These are phyloP conservation scores for Citropsis articulata DNA, from an alignment of 345 rosid genomes.

Conservation along the genomic window DNA sequence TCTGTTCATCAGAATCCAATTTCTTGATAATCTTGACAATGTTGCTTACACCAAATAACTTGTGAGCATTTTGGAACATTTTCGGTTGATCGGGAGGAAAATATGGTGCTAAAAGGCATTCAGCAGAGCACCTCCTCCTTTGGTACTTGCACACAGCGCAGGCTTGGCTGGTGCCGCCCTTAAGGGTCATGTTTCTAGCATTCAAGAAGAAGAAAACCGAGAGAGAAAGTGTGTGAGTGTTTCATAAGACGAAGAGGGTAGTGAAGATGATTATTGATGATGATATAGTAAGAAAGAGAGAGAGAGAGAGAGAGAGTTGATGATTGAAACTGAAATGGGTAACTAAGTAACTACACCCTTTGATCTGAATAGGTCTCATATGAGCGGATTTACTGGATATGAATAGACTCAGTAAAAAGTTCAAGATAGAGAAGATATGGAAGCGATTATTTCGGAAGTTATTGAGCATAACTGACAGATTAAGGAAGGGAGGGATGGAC, in stretches of 20 bases:
- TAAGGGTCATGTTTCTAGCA: constrained; percentile 63
- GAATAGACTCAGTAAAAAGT: constrained; percentile 38
- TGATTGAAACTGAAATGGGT: constrained; percentile 32
- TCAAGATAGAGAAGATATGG: constrained; percentile 4
- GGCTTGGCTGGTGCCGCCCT: constrained; percentile 87
- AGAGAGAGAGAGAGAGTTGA: background rate
- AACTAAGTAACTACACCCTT: background rate
- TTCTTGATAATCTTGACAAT: constrained; percentile 56
- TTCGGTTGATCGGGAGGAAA: constrained; percentile 79
- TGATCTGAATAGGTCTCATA: constrained; percentile 42
- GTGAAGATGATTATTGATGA: background rate
- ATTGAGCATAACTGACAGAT: no score
- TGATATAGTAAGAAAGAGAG: background rate
- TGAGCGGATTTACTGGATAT: constrained; percentile 43
- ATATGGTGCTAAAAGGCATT: constrained; percentile 77
- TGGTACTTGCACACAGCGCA: constrained; percentile 97
- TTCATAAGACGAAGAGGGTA: background rate
- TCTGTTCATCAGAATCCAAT: constrained; percentile 49
- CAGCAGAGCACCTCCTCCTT: constrained; percentile 61
- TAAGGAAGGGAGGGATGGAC: constrained; percentile 11
- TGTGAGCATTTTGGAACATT: constrained; percentile 74
- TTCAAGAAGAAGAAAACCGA: background rate
- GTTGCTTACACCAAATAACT: constrained; percentile 76
- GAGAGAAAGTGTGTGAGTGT: background rate
- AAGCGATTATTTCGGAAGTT: constrained; percentile 9